Evolutionary conservation across 2,329 filamentous ascomycete species (phyloP).

Genomic region (Neoscytalidium dimidiatum): DNA sequence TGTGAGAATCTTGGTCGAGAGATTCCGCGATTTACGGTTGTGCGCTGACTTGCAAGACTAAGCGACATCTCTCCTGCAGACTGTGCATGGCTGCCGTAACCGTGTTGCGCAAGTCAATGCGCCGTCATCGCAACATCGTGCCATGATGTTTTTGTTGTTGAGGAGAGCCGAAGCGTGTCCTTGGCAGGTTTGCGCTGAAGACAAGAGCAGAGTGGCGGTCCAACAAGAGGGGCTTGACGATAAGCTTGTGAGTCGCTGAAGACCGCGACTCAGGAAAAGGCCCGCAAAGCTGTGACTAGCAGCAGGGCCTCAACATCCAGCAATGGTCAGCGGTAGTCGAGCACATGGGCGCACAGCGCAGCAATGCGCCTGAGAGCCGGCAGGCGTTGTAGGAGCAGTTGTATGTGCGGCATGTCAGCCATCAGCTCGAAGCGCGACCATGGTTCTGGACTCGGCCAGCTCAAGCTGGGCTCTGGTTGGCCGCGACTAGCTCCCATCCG

Average conservation of each 20-base stretch:
- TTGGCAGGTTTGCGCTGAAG: not conserved
- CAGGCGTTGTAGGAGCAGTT: not conserved
- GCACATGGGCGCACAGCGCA: not conserved
- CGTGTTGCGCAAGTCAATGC: not conserved
- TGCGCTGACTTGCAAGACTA: not conserved
- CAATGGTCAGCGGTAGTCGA: not conserved
- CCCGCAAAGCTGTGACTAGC: not conserved
- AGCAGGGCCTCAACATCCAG: not conserved
- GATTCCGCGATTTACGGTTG: not conserved
- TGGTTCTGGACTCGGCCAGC: conserved; percentile 12
- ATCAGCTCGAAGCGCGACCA: not conserved
- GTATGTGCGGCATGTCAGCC: not conserved
- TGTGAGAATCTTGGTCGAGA: not conserved
- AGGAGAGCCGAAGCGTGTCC: not conserved
- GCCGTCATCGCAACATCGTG: not conserved
- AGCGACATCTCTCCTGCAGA: not conserved
- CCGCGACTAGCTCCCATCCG: not conserved
- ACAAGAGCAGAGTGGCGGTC: not conserved
- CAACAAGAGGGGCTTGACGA: conserved; percentile 1
- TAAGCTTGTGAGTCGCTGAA: not conserved
- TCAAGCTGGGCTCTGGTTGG: conserved; percentile 12
- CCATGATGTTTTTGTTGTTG: not conserved
- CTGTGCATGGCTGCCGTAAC: not conserved
- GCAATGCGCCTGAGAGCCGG: not conserved
- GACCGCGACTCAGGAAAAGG: not conserved